Base-by-base conservation (phyloP, 805 yeast species). In the Wickerhamomyces alni region DNA sequence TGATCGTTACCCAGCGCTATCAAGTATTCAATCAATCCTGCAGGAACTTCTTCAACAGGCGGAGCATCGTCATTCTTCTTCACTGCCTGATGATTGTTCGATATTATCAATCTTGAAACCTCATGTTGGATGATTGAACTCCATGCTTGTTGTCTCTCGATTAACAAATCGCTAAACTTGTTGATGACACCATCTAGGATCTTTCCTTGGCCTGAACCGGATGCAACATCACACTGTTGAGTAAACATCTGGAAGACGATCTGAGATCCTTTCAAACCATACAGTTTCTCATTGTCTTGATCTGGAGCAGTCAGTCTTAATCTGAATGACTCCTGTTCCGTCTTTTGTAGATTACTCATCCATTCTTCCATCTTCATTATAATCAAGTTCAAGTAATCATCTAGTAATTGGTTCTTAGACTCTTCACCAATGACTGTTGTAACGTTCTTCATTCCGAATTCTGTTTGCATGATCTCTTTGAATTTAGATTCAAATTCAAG, bases 221-320 rank as follows among this genome's bases (percentile, higher is more conserved):
- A 85, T 0, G 95, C 93, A 7, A 84, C 89, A 45, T 84, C 94
- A 13, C 87, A 81, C 58, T 88, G 95, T 55, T 87, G 95, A n/a
- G 82, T 80, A 42, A 87, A 76, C 81, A 87, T 82, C 45, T 84
- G 77, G 57, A 85, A 80, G 22, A 88, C 80, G 5, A 83, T 80
- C 44, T 79, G 82, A 38, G 87, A 83, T 40, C 87, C 93, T 40
- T 87, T 87, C 40, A 87, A 63, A 19, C 81, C 87, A 37, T 69
- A 69, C 13, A 74, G 66, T 12, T 77, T 75, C 41, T 86, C 87
- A 5, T 77, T 70, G 55, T 82, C 87, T 5, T 65, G 55, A 40
- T 80, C 87, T 8, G 97, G 97, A 8, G 95, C 88, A 8, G 71
- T 69, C 13, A 69, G 66, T 57, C 96, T 77, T 32, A 69, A 67